phyloP scores from a whole-genome alignment of 2,329 filamentous ascomycete species.

The Clarireedia hainanense region DNA sequence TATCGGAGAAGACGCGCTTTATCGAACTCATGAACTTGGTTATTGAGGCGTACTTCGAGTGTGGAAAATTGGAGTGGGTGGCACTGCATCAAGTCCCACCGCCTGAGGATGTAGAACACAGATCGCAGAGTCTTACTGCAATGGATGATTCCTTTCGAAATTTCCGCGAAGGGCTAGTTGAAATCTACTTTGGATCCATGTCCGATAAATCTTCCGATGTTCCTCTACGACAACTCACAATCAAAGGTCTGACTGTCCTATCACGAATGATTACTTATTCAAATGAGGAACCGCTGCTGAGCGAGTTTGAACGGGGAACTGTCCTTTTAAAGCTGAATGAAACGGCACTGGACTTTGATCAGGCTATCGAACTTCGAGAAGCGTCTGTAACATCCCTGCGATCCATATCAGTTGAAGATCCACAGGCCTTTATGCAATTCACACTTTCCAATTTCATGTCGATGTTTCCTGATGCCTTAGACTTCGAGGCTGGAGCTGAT shows the following conservation, averaged over 20 bases:
- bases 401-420: conserved; percentile 19
- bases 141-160: conserved; percentile 5
- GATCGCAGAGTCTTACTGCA: not conserved
- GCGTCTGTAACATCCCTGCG: conserved; percentile 19
- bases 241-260: conserved; percentile 22
- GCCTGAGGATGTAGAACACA: not conserved
- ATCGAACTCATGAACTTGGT: conserved; percentile 25
- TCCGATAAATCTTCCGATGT: conserved; percentile 11
- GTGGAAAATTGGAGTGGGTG: not conserved
- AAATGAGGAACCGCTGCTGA: conserved; percentile 11
- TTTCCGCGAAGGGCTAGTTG: conserved; percentile 7
- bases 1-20: conserved; percentile 13
- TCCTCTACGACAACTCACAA: conserved; percentile 15
- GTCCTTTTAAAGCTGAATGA: conserved; percentile 22
- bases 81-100: not conserved
- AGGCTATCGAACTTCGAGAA: conserved; percentile 13
- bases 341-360: conserved; percentile 11
- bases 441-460: conserved; percentile 21
- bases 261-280: conserved; percentile 19
- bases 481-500: not conserved
- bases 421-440: conserved; percentile 17
- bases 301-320: conserved; percentile 17
- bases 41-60: conserved; percentile 18
- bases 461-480: conserved; percentile 18
- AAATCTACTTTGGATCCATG: conserved; percentile 20